Conservation (phyloP, 495 filamentous ascomycete genomes). For the Pseudoneurospora amorphoporcata region DNA sequence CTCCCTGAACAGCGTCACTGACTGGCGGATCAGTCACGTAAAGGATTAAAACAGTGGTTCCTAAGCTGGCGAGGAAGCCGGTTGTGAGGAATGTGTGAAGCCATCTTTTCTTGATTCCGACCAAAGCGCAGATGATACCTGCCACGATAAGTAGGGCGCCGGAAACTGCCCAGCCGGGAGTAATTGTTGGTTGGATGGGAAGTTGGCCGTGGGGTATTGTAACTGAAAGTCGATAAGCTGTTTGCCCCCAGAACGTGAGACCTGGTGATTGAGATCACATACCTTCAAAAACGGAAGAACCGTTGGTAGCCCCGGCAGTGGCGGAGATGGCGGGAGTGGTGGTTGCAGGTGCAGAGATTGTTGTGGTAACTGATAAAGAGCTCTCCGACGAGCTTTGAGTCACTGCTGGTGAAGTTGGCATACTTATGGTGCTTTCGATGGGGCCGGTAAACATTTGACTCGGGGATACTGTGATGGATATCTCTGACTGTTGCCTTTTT, state of each 20-base stretch:
- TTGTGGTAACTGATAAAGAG: neutral
- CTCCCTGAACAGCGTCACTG: constrained; percentile 68
- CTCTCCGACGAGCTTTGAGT: neutral
- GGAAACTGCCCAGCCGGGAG: constrained; percentile 68
- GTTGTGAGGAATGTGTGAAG: constrained; percentile 75
- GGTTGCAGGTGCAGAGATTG: neutral
- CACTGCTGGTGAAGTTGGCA: neutral
- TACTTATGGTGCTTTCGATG: neutral
- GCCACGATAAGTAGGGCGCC: constrained; percentile 65
- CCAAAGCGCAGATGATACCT: constrained; percentile 57
- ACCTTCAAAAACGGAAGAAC: neutral
- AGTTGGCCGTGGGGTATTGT: constrained; percentile 39
- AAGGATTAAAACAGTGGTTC: constrained; percentile 73
- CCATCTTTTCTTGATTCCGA: constrained; percentile 80
- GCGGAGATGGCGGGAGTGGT: neutral
- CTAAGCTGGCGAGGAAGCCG: constrained; percentile 60
- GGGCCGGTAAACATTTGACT: neutral
- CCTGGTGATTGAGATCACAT: neutral
- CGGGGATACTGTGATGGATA: neutral
- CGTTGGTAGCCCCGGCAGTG: neutral
- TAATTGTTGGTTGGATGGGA: constrained; percentile 64
- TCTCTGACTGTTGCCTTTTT: constrained; percentile 11
- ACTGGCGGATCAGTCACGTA: constrained; percentile 85
- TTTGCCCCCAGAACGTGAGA: neutral
- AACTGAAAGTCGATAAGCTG: constrained; percentile 14